Conservation (phyloP, 345 rosid species). For the Aquilaria yunnanensis region DNA sequence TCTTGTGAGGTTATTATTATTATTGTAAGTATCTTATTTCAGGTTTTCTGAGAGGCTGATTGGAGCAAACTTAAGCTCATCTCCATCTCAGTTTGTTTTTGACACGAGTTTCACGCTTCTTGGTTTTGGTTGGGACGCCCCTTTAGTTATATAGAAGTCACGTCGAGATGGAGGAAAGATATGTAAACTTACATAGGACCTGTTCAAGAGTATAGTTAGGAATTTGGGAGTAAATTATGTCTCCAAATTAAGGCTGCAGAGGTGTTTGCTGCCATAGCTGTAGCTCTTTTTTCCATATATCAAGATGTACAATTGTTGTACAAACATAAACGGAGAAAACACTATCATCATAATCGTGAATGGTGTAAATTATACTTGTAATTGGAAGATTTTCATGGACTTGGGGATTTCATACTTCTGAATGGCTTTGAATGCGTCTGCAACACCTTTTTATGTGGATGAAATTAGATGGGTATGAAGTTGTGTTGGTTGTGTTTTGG, state of each 20-base stretch:
- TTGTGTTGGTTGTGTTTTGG: slow-evolving; percentile 16
- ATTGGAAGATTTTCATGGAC: slow-evolving; percentile 20
- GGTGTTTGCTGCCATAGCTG: slow-evolving; percentile 33
- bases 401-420: slow-evolving; percentile 14
- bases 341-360: slow-evolving; percentile 16
- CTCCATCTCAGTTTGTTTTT: slow-evolving; percentile 63
- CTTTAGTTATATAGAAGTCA: slow-evolving; percentile 29
- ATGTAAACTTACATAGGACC: slow-evolving; percentile 41
- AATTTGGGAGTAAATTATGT: slow-evolving; percentile 39
- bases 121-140: slow-evolving; percentile 49
- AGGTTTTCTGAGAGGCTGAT: slow-evolving; percentile 90
- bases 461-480: slow-evolving; percentile 29
- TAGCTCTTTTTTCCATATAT: slow-evolving; percentile 26
- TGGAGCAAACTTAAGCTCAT: slow-evolving; percentile 87
- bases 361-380: slow-evolving; percentile 21
- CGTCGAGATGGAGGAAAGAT: slow-evolving; percentile 53
- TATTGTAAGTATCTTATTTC: slow-evolving; percentile 50
- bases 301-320: slow-evolving; percentile 45
- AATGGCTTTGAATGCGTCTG: slow-evolving; percentile 14
- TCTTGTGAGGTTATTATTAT: slow-evolving; percentile 29
- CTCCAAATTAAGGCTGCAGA: slow-evolving; percentile 46
- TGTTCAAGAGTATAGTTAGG: slow-evolving; percentile 33
- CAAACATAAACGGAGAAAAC: slow-evolving; percentile 21
- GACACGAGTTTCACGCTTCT: slow-evolving; percentile 63
- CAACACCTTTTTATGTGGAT: background rate